phyloP scores from a whole-genome alignment of 129 eudicot genomes.

The Erigeron canadensis region DNA sequence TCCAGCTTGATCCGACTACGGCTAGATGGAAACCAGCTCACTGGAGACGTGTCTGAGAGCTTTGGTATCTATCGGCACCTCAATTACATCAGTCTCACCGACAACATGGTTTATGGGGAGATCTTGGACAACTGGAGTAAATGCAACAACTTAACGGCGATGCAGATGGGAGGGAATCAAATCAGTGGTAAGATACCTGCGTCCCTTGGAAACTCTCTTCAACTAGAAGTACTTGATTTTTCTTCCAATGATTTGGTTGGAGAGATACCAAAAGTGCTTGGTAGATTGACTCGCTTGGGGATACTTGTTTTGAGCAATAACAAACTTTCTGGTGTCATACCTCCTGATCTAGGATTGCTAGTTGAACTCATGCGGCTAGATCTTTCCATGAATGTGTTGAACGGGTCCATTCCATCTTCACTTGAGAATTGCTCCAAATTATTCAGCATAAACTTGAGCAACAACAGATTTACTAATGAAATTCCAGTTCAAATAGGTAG shows the following conservation, averaged over 20 bases:
- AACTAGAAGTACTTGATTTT: neutral
- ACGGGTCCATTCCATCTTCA: constrained; percentile 23
- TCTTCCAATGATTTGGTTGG: neutral
- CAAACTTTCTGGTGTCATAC: neutral
- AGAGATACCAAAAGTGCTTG: neutral
- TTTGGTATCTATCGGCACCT: neutral
- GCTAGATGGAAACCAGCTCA: neutral
- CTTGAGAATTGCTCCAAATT: constrained; percentile 15
- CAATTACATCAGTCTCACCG: neutral
- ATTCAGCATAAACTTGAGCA: constrained; percentile 18
- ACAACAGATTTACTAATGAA: neutral
- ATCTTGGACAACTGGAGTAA: neutral
- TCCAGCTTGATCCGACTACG: neutral
- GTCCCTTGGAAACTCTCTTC: neutral
- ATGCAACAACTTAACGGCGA: neutral
- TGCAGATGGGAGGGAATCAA: neutral
- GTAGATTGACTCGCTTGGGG: neutral
- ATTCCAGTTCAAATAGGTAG: constrained; percentile 13
- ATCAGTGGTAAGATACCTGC: neutral
- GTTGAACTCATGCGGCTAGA: neutral
- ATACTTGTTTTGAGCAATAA: neutral
- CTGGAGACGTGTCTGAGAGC: neutral
- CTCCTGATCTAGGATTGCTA: neutral
- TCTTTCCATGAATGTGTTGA: constrained; percentile 20
- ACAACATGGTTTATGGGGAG: neutral